Evolutionary conservation across 2,329 filamentous ascomycete genomes (phyloP), one percentile per base, ranked within the genome.

Genomic region (Iodosphaeria phyllophila): DNA sequence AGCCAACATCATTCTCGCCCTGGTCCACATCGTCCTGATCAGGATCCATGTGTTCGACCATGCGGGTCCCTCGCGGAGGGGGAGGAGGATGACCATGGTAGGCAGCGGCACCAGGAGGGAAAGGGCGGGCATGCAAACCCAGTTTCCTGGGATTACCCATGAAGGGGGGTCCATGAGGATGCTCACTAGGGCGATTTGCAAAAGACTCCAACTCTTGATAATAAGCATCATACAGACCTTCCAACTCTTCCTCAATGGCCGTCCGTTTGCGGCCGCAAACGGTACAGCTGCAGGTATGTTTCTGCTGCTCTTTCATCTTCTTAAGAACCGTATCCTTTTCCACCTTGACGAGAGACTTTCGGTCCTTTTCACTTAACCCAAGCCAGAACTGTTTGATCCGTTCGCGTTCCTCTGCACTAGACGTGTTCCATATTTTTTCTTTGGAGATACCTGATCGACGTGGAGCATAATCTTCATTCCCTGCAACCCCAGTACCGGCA

Each of bases 301-400:
- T 95, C 50, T 98, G 89, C 51, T 98, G 89, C 51, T 98, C 89
- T 60, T 98, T 98, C 89, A 98, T 98, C 60, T 98, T 98, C 44
- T 80, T 83, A 28, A 98, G 56, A 1, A 98, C 89, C 6, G 89
- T 86, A 51, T 98, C 86, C 54, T 98, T 98, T 52, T 98, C 89
- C 16, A 98, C 86, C 52, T 93, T 93, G 43, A 98, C 83, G 23
- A 98, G 59, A 10, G 80, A 89, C 47, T 92, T 89, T 39, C 89
- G 78, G 47, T 95, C 84, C 18, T 92, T 80, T 48, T 98, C 89
- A 36, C 80, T 82, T 21, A 98, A 54, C 10, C 83, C 83, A 26
- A 98, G 65, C 89, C 89, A 98, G 52, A 95, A 98, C 38, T 92
- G 79, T 52, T 93, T 92, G 46, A 98, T 98, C 26, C 89, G 77